Evolutionary conservation across 2,329 filamentous ascomycete species (phyloP).

Genomic region (Arthrobotrys sinensis): DNA sequence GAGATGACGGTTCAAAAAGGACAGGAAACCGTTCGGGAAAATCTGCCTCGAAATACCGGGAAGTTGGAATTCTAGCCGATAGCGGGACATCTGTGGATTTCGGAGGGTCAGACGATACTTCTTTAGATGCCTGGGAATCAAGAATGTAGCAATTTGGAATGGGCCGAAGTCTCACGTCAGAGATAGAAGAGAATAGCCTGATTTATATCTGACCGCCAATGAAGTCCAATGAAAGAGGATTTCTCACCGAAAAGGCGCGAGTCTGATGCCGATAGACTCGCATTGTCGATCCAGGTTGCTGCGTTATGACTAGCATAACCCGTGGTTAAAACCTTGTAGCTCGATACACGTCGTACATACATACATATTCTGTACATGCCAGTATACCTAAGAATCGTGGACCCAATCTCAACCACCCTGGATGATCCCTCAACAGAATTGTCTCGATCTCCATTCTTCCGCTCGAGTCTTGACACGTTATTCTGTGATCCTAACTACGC

Average conservation of each 20-base stretch:
- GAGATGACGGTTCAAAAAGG: background rate
- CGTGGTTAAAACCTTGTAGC: constrained; percentile 30
- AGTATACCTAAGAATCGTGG: constrained; percentile 21
- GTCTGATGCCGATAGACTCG: constrained; percentile 11
- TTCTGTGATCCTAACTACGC: constrained; percentile 10
- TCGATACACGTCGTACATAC: constrained; percentile 19
- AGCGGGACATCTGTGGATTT: constrained; percentile 8
- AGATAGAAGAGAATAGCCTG: constrained; percentile 17
- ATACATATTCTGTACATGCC: constrained; percentile 23
- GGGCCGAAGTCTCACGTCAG: constrained; percentile 15
- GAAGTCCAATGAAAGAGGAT: background rate
- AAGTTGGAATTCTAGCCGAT: constrained; percentile 11
- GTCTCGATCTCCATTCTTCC: constrained; percentile 18
- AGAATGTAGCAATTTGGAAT: constrained; percentile 17
- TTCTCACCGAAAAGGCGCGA: background rate
- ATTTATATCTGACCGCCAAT: constrained; percentile 12
- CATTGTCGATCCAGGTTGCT: constrained; percentile 33
- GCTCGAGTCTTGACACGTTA: constrained; percentile 31
- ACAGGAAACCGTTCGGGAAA: constrained; percentile 14
- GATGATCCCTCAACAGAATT: constrained; percentile 25
- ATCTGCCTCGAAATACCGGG: background rate
- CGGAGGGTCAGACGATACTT: constrained; percentile 7
- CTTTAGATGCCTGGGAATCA: constrained; percentile 2
- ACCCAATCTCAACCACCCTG: constrained; percentile 23
- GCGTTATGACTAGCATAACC: constrained; percentile 18